Evolutionary conservation across 768 basidiomycete species (phyloP), one percentile per base, ranked within the genome.

Genomic region (Strobilomyces confusus): DNA sequence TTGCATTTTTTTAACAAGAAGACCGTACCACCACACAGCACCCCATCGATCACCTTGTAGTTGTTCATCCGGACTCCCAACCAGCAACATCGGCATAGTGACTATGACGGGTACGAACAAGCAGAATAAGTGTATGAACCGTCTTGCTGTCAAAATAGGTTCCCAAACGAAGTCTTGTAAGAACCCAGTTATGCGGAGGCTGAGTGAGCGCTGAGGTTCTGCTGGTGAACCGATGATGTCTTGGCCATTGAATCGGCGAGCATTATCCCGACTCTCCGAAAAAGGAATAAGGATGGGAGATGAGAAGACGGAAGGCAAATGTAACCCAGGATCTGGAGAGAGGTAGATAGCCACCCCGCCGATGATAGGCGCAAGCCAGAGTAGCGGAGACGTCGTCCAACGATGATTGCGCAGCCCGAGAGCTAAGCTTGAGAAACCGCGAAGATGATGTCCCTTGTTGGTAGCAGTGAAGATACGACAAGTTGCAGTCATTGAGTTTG

Each of bases 21-120:
- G 79, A n/a, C 78, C 81, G 66, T 98, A 98, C 97, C 97, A 99
- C 95, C 93, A 97, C 4, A 94, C 79, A 1, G 92, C 93, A 34
- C 93, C 93, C 92, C 92, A 93, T 61, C 83, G 80, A 58, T 95
- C 92, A 15, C 89, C 87, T 13, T 78, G 79, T 42, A 82, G 74
- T 44, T 72, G 70, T 41, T 73, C 73, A 49, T 81, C 77, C 19
- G 78, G 79, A 32, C 69, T 74, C 19, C 84, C 89, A 9, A 86
- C 72, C 23, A 95, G 75, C 19, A 98, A 75, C 83, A 98, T 89
- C 0, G 95, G 95, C 46, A 83, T 80, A 3, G 83, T 76, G 44
- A 95, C 42, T 48, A 99, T 80, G 54, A 98, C 92, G 1, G 97
- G 97, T 5, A 87, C 71, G 70, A 99, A 98, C 49, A 98, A 75